These are phyloP conservation scores for Fusarium heterosporum DNA, from an alignment of 2,329 filamentous ascomycete species.

Conservation along the genomic window DNA sequence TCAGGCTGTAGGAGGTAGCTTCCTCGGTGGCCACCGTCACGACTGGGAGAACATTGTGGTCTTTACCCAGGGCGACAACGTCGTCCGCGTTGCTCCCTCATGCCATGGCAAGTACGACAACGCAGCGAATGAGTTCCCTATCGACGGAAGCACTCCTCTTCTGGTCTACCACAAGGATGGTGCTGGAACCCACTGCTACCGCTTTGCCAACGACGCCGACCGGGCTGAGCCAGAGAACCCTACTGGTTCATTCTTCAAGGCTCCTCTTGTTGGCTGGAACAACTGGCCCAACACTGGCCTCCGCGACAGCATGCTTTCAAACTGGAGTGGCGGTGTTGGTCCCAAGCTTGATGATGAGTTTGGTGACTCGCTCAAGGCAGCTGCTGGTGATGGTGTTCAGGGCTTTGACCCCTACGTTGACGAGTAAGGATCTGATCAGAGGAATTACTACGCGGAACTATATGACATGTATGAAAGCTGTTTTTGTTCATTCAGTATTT, in stretches of 20 bases:
- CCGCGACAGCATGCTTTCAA: conserved; percentile 43
- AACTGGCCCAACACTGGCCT: conserved; percentile 45
- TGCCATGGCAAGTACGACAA: conserved; percentile 45
- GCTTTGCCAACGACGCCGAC: conserved; percentile 48
- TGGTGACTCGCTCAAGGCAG: conserved; percentile 35
- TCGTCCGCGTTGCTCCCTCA: conserved; percentile 48
- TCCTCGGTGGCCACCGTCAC: conserved; percentile 53
- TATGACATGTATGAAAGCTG: neutral
- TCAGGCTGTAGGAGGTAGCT: conserved; percentile 49
- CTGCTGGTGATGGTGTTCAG: conserved; percentile 44
- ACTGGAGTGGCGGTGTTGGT: conserved; percentile 46
- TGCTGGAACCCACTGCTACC: conserved; percentile 47
- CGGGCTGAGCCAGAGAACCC: conserved; percentile 44
- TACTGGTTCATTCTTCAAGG: conserved; percentile 41
- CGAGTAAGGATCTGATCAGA: neutral
- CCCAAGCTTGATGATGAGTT: conserved; percentile 49
- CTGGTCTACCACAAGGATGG: conserved; percentile 51
- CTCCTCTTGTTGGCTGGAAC: conserved; percentile 48
- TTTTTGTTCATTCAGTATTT: too few species aligned
- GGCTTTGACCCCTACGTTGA: conserved; percentile 47
- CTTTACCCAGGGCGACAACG: conserved; percentile 44
- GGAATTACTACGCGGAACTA: too few species aligned
- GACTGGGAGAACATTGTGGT: conserved; percentile 58
- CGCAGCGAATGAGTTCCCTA: conserved; percentile 41
- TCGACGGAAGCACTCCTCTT: conserved; percentile 38